Percentiles rank a stretch among this genome's conserved stretches.
Evolutionary conservation across 805 yeast species (phyloP).

Genomic region (Kluyveromyces dobzhanskii): DNA sequence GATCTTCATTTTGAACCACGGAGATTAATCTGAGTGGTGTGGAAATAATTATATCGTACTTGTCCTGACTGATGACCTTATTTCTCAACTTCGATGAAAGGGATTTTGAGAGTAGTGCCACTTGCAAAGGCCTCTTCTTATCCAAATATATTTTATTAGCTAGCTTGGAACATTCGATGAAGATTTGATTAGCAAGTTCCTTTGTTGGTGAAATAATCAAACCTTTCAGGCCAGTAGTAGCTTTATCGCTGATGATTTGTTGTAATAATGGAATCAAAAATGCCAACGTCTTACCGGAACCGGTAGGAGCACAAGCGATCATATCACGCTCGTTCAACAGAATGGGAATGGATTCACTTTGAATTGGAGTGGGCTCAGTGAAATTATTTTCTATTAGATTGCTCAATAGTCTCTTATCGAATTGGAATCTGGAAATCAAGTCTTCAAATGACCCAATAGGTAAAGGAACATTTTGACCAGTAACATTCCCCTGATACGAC

Average conservation of each 20-base stretch:
- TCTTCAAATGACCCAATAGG: conserved; percentile 90
- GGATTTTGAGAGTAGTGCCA: conserved; percentile 64
- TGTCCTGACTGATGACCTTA: conserved; percentile 47
- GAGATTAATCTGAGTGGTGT: conserved; percentile 89
- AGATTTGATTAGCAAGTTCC: conserved; percentile 84
- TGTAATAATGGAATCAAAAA: conserved; percentile 79
- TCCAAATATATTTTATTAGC: conserved; percentile 35
- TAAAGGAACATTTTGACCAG: conserved; percentile 81
- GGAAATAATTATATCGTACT: conserved; percentile 72
- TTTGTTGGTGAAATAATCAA: conserved; percentile 88
- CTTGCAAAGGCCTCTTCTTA: conserved; percentile 40
- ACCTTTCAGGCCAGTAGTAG: conserved; percentile 50
- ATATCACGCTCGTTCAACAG: conserved; percentile 64
- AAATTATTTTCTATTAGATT: conserved; percentile 67
- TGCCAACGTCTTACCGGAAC: conserved; percentile 95
- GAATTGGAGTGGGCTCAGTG: conserved; percentile 86
- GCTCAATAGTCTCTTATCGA: conserved; percentile 44
- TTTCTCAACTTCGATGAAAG: conserved; percentile 59
- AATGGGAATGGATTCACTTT: conserved; percentile 80
- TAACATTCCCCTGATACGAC: conserved; percentile 54
- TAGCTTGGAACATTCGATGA: conserved; percentile 54
- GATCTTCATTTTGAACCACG: conserved; percentile 50
- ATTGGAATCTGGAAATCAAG: conserved; percentile 55
- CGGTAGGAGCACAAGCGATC: conserved; percentile 95
- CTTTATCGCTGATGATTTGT: conserved; percentile 28